Base-by-base conservation (phyloP, 306 rosid genomes). In the Pterocarpus santalinus region DNA sequence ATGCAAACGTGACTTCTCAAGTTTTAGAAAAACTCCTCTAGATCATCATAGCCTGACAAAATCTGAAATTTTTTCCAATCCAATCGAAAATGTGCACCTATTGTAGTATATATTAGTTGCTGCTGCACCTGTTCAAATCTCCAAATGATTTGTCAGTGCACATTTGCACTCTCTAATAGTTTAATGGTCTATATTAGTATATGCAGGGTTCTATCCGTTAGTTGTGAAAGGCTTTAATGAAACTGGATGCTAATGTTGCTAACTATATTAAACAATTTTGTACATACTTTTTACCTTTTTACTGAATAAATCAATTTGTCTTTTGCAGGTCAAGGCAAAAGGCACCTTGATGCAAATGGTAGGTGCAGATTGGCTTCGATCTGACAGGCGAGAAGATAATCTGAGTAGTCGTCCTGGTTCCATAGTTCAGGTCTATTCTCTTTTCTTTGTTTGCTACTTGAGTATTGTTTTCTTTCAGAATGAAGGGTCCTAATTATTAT, bases 281-380 rank as follows among this genome's bases (percentile, higher is more conserved):
- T 68, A 12, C 65, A 12, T 47, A 33, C 28, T 62, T 58, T 64
- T 63, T 32, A 8, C 30, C 9, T 35, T 7, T 71, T 62, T 64
- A 5, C 13, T 60, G 58, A 63, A 53, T 57, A 32, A 74, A 28
- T 22, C 32, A 61, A 44, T 76, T 38, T 81, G 52, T 71, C 67
- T 65, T 17, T 72, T 69, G 52, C 83, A 94, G 98, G 81, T 90
- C 60, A 92, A 91, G 85, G 97, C 97, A 69, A 85, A 83, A 36
- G 82, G 82, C 65, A 88, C 94, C 32, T 66, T 87, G 81, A 92
- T 90, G 97, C 89, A 90, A 84, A 13, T 94, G 89, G 94, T 91
- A 38, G 97, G 98, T 60, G 93, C 88, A 57, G 98, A 94, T 80
- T 94, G 98, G 97, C 88, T 92, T 17, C 65, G 81, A 78, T 88